Evolutionary conservation across 305 asterid genomes (phyloP), one percentile per base, ranked within the genome.

Genomic region (Fraxinus xanthoxyloides): DNA sequence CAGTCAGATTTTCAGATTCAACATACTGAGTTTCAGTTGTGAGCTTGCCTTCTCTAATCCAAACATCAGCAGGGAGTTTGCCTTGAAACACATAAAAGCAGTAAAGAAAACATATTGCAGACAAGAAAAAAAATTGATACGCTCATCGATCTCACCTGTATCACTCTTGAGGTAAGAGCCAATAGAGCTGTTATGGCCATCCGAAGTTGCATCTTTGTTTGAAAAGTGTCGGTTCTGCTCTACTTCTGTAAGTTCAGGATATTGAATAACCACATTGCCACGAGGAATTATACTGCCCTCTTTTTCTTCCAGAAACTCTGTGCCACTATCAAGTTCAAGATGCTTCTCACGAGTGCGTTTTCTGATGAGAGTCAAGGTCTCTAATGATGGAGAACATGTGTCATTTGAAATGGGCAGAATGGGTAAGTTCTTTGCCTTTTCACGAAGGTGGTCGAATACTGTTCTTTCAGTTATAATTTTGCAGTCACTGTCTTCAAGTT

Each of bases 331-430:
- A 65, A 87, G 88, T 82, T 85, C 90, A 78, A 86, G 87, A 85
- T 88, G 98, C 86, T 79, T 82, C 88, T 92, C 98, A 7, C 92
- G 95, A 8, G 93, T 90, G 84, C 99, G 99, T 86, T 94, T 94
- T 74, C 92, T 91, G 80, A 96, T 91, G 84, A 87, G 91, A 10
- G 87, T 81, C 81, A 93, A 90, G 76, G 93, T 88, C 90, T 94
- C 91, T 77, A 91, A 77, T 56, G 99, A 90, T 78, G 99, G 97
- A n/a, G 91, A 81, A 77, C 82, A 32, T 61, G 86, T 79, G 56
- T 87, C 89, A 23, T 80, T 88, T 85, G 90, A 82, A 75, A 81
- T 31, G 70, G 89, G 90, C 85, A 93, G 87, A 56, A 82, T 79
- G 65, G 99, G 98, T 70, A 96, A 86, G 69, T 65, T 81, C 85